These are phyloP conservation scores for Malus hybrid DNA, from an alignment of 331 rosid genomes.

Conservation along the genomic window DNA sequence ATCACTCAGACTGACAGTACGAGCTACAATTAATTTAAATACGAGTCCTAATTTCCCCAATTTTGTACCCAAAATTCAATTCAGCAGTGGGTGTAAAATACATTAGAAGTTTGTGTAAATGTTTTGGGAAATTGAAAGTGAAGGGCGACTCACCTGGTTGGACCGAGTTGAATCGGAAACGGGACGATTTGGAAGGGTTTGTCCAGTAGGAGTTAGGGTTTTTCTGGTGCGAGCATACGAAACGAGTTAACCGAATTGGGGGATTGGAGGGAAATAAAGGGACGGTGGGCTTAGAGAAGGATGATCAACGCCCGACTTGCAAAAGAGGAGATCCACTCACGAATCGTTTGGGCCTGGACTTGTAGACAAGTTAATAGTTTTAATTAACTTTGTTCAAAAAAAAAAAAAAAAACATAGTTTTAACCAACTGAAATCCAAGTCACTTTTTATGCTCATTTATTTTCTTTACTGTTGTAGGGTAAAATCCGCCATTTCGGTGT, in stretches of 20 bases:
- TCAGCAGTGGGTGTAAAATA: background rate
- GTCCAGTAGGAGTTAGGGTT: slow-evolving; percentile 20
- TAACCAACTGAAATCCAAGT: no score
- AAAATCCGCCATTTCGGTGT: no score
- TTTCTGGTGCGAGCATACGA: background rate
- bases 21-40: background rate
- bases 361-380: no score
- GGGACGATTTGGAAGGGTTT: background rate
- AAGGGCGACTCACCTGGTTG: slow-evolving; percentile 17
- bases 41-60: background rate
- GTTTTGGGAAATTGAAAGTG: background rate
- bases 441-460: no score
- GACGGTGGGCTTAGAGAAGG: background rate
- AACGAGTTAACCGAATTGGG: background rate
- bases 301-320: background rate
- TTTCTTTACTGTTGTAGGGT: no score
- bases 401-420: no score
- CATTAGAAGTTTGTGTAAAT: background rate
- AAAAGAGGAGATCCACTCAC: background rate
- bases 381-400: no score
- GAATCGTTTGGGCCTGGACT: background rate
- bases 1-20: background rate
- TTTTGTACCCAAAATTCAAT: background rate
- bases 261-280: slow-evolving; percentile 22
- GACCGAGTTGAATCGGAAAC: slow-evolving; percentile 1